These are phyloP conservation scores for Madurella fahalii DNA, from an alignment of 2,329 filamentous ascomycete species.

Conservation along the genomic window DNA sequence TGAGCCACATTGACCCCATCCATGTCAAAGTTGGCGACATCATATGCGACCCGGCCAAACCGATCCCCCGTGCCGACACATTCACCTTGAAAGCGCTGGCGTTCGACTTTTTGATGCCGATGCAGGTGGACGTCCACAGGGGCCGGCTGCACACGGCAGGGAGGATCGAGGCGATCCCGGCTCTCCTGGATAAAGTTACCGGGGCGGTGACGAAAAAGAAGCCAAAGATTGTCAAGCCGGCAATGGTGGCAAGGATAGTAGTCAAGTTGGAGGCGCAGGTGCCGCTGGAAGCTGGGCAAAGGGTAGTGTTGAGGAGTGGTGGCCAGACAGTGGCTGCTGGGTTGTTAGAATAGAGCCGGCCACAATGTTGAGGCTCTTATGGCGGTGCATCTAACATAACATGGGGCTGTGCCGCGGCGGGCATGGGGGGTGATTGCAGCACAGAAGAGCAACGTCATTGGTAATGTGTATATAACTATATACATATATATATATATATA, in stretches of 20 bases:
- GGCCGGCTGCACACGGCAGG: slow-evolving; percentile 78
- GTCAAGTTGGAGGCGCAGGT: slow-evolving; percentile 71
- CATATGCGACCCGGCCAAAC: slow-evolving; percentile 64
- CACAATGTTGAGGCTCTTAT: slow-evolving; percentile 10
- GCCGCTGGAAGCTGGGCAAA: slow-evolving; percentile 73
- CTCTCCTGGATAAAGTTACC: slow-evolving; percentile 72
- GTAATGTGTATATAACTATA: no score
- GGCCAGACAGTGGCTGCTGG: slow-evolving; percentile 87
- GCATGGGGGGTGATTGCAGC: no score
- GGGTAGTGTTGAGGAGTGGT: slow-evolving; percentile 74
- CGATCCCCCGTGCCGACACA: slow-evolving; percentile 65
- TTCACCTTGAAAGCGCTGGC: slow-evolving; percentile 84
- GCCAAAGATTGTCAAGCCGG: slow-evolving; percentile 78
- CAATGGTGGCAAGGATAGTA: slow-evolving; percentile 68
- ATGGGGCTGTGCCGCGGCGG: not conserved
- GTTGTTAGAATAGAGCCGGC: slow-evolving; percentile 60
- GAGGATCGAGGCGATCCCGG: slow-evolving; percentile 66
- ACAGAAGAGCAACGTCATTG: no score
- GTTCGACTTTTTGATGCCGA: slow-evolving; percentile 85
- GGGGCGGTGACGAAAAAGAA: slow-evolving; percentile 77
- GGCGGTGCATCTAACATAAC: not conserved
- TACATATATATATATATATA: no score
- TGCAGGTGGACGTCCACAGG: slow-evolving; percentile 82
- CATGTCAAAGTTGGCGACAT: slow-evolving; percentile 84
- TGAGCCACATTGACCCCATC: slow-evolving; percentile 78